Conservation (phyloP, 768 basidiomycete genomes). For the Tremella fuciformis region DNA sequence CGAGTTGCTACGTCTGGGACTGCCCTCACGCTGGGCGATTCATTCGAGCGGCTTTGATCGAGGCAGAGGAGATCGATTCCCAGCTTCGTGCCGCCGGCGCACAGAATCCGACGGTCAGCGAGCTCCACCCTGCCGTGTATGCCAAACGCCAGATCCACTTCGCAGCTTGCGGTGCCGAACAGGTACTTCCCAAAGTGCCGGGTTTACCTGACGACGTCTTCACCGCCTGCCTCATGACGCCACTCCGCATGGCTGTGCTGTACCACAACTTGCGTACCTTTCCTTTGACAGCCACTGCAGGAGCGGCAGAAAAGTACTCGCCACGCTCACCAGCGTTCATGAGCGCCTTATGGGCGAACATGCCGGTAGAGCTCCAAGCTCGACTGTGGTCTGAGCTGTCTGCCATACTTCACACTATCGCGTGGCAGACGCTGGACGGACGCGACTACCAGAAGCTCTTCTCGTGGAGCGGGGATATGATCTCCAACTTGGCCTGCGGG, state of each 20-base stretch:
- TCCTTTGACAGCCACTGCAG: conserved; percentile 27
- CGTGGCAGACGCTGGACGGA: conserved; percentile 37
- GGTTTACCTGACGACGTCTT: conserved; percentile 46
- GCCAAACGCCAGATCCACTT: conserved; percentile 41
- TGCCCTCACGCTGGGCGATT: conserved; percentile 41
- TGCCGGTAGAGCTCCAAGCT: conserved; percentile 26
- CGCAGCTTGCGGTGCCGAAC: conserved; percentile 38
- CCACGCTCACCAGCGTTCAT: conserved; percentile 28
- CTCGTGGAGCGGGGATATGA: conserved; percentile 29
- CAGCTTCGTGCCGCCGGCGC: conserved; percentile 34
- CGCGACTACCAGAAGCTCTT: conserved; percentile 35
- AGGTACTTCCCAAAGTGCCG: conserved; percentile 28
- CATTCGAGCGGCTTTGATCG: conserved; percentile 33
- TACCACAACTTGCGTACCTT: conserved; percentile 41
- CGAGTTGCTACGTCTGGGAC: conserved; percentile 45
- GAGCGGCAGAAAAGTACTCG: conserved; percentile 13
- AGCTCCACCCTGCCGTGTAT: conserved; percentile 39
- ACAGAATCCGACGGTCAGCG: conserved; percentile 29
- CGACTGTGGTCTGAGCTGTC: conserved; percentile 30
- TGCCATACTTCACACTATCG: conserved; percentile 42
- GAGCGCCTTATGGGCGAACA: conserved; percentile 27
- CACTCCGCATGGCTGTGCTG: conserved; percentile 31
- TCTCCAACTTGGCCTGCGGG: conserved; percentile 32
- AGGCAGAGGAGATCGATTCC: conserved; percentile 44
- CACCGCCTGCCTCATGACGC: conserved; percentile 37